Evolutionary conservation across 2,329 filamentous ascomycete species (phyloP).

Genomic region (Trichoderma cornu-damae): DNA sequence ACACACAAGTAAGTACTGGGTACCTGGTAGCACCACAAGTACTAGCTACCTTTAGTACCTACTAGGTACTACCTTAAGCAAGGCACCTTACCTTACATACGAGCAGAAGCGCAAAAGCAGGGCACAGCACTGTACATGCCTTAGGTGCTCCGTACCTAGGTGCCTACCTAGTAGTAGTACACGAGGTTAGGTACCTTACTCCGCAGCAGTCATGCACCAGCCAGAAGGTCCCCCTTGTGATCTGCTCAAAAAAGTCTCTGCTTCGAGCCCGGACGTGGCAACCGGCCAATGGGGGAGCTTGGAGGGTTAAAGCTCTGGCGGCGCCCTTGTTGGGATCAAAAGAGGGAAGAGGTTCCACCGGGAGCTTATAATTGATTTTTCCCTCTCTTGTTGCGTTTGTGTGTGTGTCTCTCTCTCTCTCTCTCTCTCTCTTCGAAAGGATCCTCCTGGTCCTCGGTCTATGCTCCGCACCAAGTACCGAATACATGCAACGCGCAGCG

Average conservation of each 20-base stretch:
- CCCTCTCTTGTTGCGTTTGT: too few species aligned
- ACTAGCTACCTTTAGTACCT: background rate
- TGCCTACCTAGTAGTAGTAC: too few species aligned
- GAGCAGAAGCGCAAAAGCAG: too few species aligned
- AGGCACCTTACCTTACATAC: too few species aligned
- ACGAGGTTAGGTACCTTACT: too few species aligned
- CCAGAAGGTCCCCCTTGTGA: constrained; percentile 21
- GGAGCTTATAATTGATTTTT: constrained; percentile 13
- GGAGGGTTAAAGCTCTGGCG: constrained; percentile 20
- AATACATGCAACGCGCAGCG: too few species aligned
- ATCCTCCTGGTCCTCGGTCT: background rate
- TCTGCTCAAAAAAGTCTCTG: constrained; percentile 17
- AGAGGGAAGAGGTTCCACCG: constrained; percentile 1
- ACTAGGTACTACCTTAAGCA: too few species aligned
- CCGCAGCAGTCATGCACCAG: background rate
- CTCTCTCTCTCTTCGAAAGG: background rate
- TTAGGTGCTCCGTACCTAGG: background rate
- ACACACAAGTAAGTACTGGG: background rate
- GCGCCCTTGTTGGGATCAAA: constrained; percentile 8
- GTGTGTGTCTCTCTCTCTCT: background rate
- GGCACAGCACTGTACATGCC: too few species aligned
- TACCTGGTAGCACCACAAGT: constrained; percentile 1
- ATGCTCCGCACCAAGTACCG: background rate
- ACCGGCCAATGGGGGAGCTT: constrained; percentile 22
- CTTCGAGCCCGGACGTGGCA: constrained; percentile 5